phyloP scores from a whole-genome alignment of 2,329 filamentous ascomycete genomes.

The Curvularia sp. region DNA sequence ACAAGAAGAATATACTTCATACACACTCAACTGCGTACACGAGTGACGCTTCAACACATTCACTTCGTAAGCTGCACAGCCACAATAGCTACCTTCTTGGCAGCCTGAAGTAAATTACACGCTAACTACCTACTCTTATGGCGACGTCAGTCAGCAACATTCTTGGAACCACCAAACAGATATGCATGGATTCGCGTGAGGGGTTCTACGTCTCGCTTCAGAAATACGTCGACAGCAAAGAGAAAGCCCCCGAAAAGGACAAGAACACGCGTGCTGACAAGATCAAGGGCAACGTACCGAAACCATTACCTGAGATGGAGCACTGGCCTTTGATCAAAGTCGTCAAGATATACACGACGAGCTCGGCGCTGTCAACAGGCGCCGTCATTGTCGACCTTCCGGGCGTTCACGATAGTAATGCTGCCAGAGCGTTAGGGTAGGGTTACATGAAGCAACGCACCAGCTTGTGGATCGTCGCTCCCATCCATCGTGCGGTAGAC shows the following conservation, averaged over 20 bases:
- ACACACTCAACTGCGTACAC: no score
- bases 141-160: no score
- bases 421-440: slow-evolving; percentile 63
- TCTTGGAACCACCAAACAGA: slow-evolving; percentile 48
- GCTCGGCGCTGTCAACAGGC: slow-evolving; percentile 60
- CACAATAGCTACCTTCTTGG: slow-evolving; percentile 1
- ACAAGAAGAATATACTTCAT: no score
- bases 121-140: slow-evolving; percentile 46
- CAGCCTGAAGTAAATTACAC: slow-evolving; percentile 1
- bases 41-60: no score
- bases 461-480: slow-evolving; percentile 67
- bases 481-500: slow-evolving; percentile 66
- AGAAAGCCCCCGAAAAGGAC: slow-evolving; percentile 50
- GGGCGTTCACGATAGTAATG: slow-evolving; percentile 66
- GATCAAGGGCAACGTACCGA: no score
- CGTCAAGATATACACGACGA: slow-evolving; percentile 61
- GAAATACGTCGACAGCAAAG: slow-evolving; percentile 63
- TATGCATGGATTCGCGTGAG: slow-evolving; percentile 49
- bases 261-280: no score
- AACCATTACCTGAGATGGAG: slow-evolving; percentile 42
- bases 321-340: slow-evolving; percentile 63
- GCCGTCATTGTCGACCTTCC: slow-evolving; percentile 66
- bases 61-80: background rate
- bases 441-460: slow-evolving; percentile 67
- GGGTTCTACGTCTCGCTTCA: slow-evolving; percentile 58